Percentiles rank a stretch among this genome's conserved stretches.
These are phyloP conservation scores for Diatrype stigma DNA, from an alignment of 2,329 filamentous ascomycete genomes.

Conservation along the genomic window DNA sequence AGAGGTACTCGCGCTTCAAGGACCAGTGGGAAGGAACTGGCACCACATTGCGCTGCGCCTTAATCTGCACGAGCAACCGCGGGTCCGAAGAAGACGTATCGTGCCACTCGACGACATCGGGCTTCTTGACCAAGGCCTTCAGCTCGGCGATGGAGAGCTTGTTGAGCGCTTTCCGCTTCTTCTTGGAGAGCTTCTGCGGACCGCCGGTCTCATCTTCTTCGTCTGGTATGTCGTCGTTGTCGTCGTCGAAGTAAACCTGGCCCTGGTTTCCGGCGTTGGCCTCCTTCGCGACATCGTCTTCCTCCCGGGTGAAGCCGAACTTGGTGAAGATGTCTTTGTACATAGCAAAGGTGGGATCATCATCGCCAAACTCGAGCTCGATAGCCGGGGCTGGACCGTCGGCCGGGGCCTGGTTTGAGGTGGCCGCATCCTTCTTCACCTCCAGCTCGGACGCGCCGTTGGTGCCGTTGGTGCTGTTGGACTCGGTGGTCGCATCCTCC, in stretches of 20 bases:
- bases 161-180: conserved; percentile 86
- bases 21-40: conserved; percentile 94
- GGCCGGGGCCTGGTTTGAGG: conserved; percentile 32
- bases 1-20: conserved; percentile 93
- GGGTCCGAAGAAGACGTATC: conserved; percentile 90
- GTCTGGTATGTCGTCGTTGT: conserved; percentile 81
- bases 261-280: conserved; percentile 71
- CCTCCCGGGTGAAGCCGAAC: conserved; percentile 64
- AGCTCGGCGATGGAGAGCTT: conserved; percentile 93
- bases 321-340: conserved; percentile 79
- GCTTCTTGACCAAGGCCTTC: conserved; percentile 85
- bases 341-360: conserved; percentile 76
- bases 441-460: conserved; percentile 32
- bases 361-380: conserved; percentile 50
- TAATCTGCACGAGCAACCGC: conserved; percentile 85
- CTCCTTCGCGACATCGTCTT: conserved; percentile 61
- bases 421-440: conserved; percentile 36
- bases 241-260: conserved; percentile 77
- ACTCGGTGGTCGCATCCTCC: conserved; percentile 19
- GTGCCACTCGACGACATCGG: conserved; percentile 96
- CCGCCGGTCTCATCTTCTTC: conserved; percentile 69
- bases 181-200: conserved; percentile 79
- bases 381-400: conserved; percentile 46
- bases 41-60: conserved; percentile 90
- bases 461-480: conserved; percentile 18